Evolutionary conservation across 2,329 filamentous ascomycete species (phyloP).

Genomic region (Teratosphaeria zuluensis): DNA sequence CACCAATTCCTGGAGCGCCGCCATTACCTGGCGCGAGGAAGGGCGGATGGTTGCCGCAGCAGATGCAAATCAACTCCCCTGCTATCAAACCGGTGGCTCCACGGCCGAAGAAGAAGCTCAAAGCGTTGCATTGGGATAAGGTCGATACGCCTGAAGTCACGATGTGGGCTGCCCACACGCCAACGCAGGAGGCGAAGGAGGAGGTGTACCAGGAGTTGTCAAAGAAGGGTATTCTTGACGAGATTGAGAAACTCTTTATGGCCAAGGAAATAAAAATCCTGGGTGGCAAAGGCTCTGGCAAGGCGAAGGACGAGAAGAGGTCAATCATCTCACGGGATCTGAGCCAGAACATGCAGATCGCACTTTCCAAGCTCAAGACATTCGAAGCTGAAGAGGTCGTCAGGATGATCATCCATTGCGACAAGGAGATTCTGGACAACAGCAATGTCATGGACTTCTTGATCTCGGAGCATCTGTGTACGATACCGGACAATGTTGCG

Average conservation of each 20-base stretch:
- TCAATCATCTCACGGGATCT: slow-evolving; percentile 89
- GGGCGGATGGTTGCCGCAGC: slow-evolving; percentile 60
- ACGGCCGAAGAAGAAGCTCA: slow-evolving; percentile 97
- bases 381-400: slow-evolving; percentile 74
- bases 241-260: slow-evolving; percentile 95
- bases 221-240: slow-evolving; percentile 88
- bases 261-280: slow-evolving; percentile 92
- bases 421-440: slow-evolving; percentile 79
- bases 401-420: slow-evolving; percentile 92
- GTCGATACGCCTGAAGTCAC: slow-evolving; percentile 86
- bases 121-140: slow-evolving; percentile 98
- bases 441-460: slow-evolving; percentile 92
- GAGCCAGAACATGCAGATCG: slow-evolving; percentile 84
- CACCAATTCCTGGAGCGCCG: slow-evolving; percentile 44
- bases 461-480: slow-evolving; percentile 85
- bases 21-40: slow-evolving; percentile 48
- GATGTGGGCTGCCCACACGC: slow-evolving; percentile 80
- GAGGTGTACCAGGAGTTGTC: slow-evolving; percentile 92
- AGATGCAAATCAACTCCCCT: slow-evolving; percentile 29
- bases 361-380: slow-evolving; percentile 86
- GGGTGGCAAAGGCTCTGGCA: slow-evolving; percentile 54
- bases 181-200: slow-evolving; percentile 80
- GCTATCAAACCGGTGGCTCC: slow-evolving; percentile 65
- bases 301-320: slow-evolving; percentile 84
- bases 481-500: slow-evolving; percentile 77